A percentile compares a stretch with the other conserved stretches of the same genome.
These are phyloP conservation scores for Cryptococcus neoformans DNA, from an alignment of 1,284 basidiomycete genomes.

Conservation along the genomic window DNA sequence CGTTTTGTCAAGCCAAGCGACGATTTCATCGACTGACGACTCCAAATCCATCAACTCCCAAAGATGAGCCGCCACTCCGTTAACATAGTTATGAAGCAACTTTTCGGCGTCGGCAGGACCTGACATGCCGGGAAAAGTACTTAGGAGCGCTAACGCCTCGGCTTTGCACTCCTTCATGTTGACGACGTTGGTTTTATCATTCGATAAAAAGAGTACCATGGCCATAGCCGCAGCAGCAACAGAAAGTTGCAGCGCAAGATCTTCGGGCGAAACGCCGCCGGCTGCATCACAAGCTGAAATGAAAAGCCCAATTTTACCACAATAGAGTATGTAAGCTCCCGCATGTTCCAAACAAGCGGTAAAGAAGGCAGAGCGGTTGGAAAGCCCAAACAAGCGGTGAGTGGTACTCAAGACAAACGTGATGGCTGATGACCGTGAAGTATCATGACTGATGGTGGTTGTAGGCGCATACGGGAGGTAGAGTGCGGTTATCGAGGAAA, in stretches of 20 bases:
- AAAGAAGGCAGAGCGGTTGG: background rate
- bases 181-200: background rate
- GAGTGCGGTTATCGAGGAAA: constrained; percentile 62
- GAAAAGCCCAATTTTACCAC: constrained; percentile 14
- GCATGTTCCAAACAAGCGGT: background rate
- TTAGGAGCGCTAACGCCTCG: background rate
- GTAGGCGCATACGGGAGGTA: constrained; percentile 71
- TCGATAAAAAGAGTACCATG: constrained; percentile 4
- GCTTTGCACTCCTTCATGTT: background rate
- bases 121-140: background rate
- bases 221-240: constrained; percentile 24
- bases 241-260: constrained; percentile 16
- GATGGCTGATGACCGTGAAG: background rate
- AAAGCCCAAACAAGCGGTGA: background rate
- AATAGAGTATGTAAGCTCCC: background rate
- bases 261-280: background rate
- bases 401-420: background rate
- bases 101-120: background rate
- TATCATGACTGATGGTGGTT: background rate
- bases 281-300: constrained; percentile 29
- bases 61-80: constrained; percentile 7
- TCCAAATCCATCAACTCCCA: constrained; percentile 14
- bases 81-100: constrained; percentile 1
- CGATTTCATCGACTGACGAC: background rate
- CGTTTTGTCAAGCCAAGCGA: background rate